phyloP scores from a whole-genome alignment of 2,329 filamentous ascomycete genomes.

The Exophiala alcalophila region DNA sequence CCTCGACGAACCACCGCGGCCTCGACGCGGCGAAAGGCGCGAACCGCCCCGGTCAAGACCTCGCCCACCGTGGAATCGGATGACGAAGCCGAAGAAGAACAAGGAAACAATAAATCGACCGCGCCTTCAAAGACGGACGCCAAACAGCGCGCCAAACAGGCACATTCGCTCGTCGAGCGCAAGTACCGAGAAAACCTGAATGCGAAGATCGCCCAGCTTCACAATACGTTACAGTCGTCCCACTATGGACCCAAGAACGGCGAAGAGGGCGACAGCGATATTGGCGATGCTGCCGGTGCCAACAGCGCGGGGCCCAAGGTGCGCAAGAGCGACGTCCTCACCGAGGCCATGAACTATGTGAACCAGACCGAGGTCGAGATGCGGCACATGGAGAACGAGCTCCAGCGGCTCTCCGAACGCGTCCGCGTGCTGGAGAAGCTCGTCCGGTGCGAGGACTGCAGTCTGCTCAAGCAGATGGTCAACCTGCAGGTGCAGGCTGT shows the following conservation, averaged over 20 bases:
- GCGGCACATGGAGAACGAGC: constrained; percentile 30
- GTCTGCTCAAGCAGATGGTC: constrained; percentile 27
- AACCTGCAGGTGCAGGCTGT: constrained; percentile 25
- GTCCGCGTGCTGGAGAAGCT: constrained; percentile 26
- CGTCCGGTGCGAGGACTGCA: constrained; percentile 28
- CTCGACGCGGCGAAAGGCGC: constrained; percentile 10
- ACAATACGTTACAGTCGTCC: constrained; percentile 27
- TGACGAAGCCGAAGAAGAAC: constrained; percentile 15
- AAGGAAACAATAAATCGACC: constrained; percentile 13
- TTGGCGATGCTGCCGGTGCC: constrained; percentile 2
- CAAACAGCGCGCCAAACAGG: constrained; percentile 29
- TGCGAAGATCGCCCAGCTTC: constrained; percentile 30
- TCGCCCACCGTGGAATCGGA: constrained; percentile 10
- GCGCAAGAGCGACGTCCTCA: constrained; percentile 30
- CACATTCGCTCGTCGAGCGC: constrained; percentile 30
- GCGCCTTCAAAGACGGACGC: constrained; percentile 25
- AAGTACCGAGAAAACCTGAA: constrained; percentile 32
- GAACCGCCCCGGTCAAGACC: constrained; percentile 5
- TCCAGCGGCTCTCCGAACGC: constrained; percentile 24
- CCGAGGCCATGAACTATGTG: constrained; percentile 31
- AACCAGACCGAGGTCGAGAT: constrained; percentile 30
- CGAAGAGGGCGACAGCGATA: constrained; percentile 21
- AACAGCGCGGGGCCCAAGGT: constrained; percentile 21
- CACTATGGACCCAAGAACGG: constrained; percentile 25
- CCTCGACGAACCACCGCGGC: constrained; percentile 10